Percentiles rank a stretch among this genome's conserved stretches.
Conservation (phyloP, 2,329 filamentous ascomycete species). For the Chaetomium sp. region DNA sequence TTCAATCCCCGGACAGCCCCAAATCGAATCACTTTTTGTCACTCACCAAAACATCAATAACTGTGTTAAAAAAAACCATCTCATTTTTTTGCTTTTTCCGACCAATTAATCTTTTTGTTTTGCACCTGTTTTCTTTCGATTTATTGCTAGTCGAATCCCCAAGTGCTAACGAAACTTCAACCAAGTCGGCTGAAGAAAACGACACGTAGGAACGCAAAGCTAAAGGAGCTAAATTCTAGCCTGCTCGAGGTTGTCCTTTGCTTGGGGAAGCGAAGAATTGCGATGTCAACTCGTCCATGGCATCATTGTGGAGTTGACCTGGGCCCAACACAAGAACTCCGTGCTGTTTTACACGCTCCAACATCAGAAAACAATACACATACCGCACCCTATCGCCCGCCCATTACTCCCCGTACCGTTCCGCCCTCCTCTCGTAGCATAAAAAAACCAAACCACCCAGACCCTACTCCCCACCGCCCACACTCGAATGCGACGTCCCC, state of each 20-base stretch:
- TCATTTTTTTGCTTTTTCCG: not conserved
- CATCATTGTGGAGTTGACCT: not conserved
- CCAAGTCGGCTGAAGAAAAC: too few relatives aligned
- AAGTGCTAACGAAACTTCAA: too few relatives aligned
- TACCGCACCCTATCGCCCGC: not conserved
- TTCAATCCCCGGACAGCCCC: conserved; percentile 44
- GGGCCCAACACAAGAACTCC: not conserved
- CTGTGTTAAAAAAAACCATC: too few relatives aligned
- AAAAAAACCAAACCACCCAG: not conserved
- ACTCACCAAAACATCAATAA: too few relatives aligned
- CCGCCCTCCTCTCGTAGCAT: not conserved
- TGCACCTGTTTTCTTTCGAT: too few relatives aligned
- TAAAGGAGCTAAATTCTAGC: too few relatives aligned
- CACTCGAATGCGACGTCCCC: conserved; percentile 34
- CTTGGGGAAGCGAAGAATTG: not conserved
- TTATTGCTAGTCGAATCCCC: too few relatives aligned
- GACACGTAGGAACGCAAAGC: too few relatives aligned
- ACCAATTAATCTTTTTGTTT: too few relatives aligned
- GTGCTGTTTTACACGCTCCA: not conserved
- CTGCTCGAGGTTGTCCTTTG: too few relatives aligned
- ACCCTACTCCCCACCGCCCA: not conserved
- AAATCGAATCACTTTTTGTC: conserved; percentile 2
- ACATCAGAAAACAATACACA: not conserved
- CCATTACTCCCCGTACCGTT: not conserved
- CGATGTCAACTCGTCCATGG: not conserved